Percentiles rank a stretch among this genome's conserved stretches.
These are phyloP conservation scores for Cyclotella sp. DNA, from an alignment of 108 stramenopile genomes.

Conservation along the genomic window DNA sequence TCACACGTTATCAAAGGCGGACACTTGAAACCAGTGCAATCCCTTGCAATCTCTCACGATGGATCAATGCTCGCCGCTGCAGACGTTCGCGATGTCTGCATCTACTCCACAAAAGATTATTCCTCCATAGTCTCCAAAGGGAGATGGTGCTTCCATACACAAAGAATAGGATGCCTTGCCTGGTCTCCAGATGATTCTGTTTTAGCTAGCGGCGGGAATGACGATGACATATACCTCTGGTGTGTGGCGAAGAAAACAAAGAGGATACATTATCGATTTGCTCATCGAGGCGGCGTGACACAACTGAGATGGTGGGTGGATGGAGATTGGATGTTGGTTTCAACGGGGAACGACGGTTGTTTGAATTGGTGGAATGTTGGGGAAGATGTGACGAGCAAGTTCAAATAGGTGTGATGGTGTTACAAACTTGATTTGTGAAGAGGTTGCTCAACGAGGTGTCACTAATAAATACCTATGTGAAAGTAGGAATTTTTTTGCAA, in stretches of 20 bases:
- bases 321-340: slow-evolving; percentile 68
- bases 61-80: slow-evolving; percentile 86
- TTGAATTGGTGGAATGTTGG: slow-evolving; percentile 86
- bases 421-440: too few species aligned
- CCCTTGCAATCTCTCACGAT: slow-evolving; percentile 87
- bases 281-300: slow-evolving; percentile 86
- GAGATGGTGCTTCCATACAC: slow-evolving; percentile 87
- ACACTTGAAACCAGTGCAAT: slow-evolving; percentile 82
- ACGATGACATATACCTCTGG: slow-evolving; percentile 88
- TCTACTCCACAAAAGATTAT: slow-evolving; percentile 61
- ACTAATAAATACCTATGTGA: too few species aligned
- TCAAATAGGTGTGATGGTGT: too few species aligned
- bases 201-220: slow-evolving; percentile 81
- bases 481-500: too few species aligned
- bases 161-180: slow-evolving; percentile 69
- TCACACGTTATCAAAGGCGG: slow-evolving; percentile 63
- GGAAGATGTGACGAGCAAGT: slow-evolving; percentile 72
- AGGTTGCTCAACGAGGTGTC: too few species aligned
- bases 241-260: slow-evolving; percentile 71
- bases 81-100: slow-evolving; percentile 82
- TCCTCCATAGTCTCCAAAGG: slow-evolving; percentile 63
- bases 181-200: slow-evolving; percentile 79
- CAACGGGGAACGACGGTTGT: slow-evolving; percentile 90
- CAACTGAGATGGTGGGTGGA: slow-evolving; percentile 61
- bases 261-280: slow-evolving; percentile 80